A percentile compares a stretch with the other conserved stretches of the same genome.
Evolutionary conservation across 352 stramenopile species (phyloP).

Genomic region (Phytophthora meadii): DNA sequence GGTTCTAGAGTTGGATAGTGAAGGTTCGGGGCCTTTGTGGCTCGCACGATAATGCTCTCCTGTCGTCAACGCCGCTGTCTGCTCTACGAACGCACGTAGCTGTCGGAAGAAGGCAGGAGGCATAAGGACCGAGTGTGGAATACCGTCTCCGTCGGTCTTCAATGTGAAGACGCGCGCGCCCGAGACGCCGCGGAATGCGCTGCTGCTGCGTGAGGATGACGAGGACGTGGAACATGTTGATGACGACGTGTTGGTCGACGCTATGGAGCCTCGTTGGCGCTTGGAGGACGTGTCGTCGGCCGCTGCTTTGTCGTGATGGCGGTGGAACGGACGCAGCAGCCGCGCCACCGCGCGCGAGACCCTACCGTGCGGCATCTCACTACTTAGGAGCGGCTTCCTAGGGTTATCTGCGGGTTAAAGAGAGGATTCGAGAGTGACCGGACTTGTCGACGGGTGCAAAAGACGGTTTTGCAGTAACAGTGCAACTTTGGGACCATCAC

Average conservation of each 20-base stretch:
- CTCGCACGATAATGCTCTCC: conserved; percentile 33
- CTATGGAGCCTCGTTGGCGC: conserved; percentile 21
- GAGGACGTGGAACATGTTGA: conserved; percentile 41
- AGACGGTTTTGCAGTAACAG: conserved; percentile 15
- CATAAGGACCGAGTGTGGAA: conserved; percentile 38
- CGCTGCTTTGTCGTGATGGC: conserved; percentile 20
- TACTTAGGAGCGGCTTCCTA: not conserved
- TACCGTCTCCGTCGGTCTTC: conserved; percentile 18
- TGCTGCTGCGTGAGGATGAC: conserved; percentile 30
- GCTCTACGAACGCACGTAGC: conserved; percentile 38
- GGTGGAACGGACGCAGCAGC: conserved; percentile 52
- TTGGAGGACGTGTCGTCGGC: conserved; percentile 15
- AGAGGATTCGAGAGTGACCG: conserved; percentile 33
- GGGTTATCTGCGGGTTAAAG: conserved; percentile 1
- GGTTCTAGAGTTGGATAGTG: conserved; percentile 23
- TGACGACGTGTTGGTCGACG: conserved; percentile 34
- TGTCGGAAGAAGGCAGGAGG: conserved; percentile 47
- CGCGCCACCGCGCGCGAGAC: conserved; percentile 50
- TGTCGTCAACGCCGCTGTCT: conserved; percentile 25
- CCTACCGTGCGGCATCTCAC: conserved; percentile 38
- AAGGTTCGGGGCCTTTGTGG: conserved; percentile 18
- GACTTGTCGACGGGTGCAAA: not conserved
- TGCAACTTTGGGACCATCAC: conserved; percentile 27
- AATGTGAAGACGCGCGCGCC: conserved; percentile 29
- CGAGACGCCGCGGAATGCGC: conserved; percentile 11